Percentiles rank a stretch among this genome's conserved stretches.
Evolutionary conservation across 495 filamentous ascomycete genomes (phyloP).

Genomic region (Talaromyces liani): DNA sequence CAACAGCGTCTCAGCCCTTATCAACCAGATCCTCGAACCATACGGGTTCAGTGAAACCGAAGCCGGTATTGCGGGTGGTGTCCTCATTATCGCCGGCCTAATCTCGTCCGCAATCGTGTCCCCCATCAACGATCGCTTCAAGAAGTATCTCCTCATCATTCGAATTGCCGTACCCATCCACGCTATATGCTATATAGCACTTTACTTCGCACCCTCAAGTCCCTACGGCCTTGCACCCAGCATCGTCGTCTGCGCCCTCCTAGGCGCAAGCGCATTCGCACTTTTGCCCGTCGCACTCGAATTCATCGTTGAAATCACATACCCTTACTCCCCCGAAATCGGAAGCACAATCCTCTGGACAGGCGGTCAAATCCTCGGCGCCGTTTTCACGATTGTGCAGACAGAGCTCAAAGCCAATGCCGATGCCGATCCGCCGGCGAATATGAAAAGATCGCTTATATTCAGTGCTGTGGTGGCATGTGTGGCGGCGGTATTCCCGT

Average conservation of each 20-base stretch:
- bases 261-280: conserved; percentile 75
- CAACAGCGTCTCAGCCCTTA: conserved; percentile 79
- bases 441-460: conserved; percentile 68
- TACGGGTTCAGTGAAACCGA: conserved; percentile 74
- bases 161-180: conserved; percentile 70
- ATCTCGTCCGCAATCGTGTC: conserved; percentile 64
- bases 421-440: conserved; percentile 47
- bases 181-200: conserved; percentile 60
- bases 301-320: conserved; percentile 76
- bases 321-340: conserved; percentile 82
- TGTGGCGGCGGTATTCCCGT: conserved; percentile 56
- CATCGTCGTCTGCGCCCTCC: conserved; percentile 57
- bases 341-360: conserved; percentile 77
- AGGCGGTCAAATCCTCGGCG: conserved; percentile 64
- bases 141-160: conserved; percentile 69
- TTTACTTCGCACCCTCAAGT: conserved; percentile 75
- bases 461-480: conserved; percentile 67
- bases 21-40: conserved; percentile 84
- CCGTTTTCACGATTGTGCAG: conserved; percentile 72
- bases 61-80: conserved; percentile 80
- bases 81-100: conserved; percentile 86
- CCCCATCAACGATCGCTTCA: conserved; percentile 78
- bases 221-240: conserved; percentile 55
- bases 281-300: conserved; percentile 82
- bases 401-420: conserved; percentile 64